Percentiles rank a stretch among this genome's conserved stretches.
These are phyloP conservation scores for Panicum virgatum DNA, from an alignment of 202 grass and related monocot genomes.

Conservation along the genomic window DNA sequence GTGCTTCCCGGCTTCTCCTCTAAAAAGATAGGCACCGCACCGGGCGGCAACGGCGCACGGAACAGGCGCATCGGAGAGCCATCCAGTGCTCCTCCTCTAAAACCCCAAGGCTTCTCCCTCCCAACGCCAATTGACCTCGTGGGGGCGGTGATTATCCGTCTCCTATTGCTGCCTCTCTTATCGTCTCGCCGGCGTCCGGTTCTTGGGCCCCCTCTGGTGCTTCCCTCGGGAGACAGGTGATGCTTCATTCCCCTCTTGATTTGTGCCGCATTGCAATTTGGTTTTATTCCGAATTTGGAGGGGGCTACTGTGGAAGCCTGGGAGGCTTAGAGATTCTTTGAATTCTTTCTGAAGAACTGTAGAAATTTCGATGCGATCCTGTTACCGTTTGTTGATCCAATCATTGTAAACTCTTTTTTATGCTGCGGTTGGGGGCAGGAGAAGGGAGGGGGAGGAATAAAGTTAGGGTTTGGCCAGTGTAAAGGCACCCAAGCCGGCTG, in stretches of 20 bases:
- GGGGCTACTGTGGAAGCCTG: neutral
- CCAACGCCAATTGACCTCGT: neutral
- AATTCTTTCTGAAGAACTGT: neutral
- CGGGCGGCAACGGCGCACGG: neutral
- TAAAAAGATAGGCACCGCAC: neutral
- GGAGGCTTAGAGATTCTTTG: neutral
- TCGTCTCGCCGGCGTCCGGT: neutral
- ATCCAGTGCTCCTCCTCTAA: neutral
- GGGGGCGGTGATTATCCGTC: neutral
- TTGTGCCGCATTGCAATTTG: neutral
- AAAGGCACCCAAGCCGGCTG: neutral
- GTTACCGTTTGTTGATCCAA: neutral
- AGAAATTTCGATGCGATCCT: neutral
- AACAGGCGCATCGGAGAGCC: neutral
- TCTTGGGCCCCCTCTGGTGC: neutral
- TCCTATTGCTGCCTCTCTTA: neutral
- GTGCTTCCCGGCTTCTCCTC: neutral
- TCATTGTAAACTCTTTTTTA: neutral
- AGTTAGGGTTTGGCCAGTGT: neutral
- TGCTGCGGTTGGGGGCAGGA: neutral
- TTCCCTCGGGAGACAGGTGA: neutral
- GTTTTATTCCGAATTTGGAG: neutral
- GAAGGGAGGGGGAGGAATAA: neutral
- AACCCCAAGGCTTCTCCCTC: neutral
- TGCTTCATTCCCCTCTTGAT: neutral